Evolutionary conservation across 2,329 filamentous ascomycete genomes (phyloP), one percentile per base, ranked within the genome.

Genomic region (Chaetomiaceae sp.): DNA sequence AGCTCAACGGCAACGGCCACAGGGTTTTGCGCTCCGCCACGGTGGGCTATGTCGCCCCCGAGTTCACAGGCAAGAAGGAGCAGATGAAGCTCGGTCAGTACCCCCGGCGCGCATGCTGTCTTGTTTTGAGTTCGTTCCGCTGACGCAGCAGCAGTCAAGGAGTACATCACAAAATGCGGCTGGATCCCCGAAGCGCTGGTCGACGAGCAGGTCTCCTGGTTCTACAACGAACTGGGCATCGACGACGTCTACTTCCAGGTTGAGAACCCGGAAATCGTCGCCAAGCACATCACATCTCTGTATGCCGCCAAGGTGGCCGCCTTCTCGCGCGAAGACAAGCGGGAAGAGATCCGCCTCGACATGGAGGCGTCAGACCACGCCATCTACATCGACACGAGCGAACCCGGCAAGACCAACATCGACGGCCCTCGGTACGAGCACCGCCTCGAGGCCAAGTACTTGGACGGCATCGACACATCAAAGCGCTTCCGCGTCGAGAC

Each of bases 231-330:
- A 71, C 83, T 99, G 22, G 94, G 94, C 63, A 99, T 99, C 65
- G 94, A 99, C 67, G 94, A 96, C 78, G 92, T 95, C 73, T 97
- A 96, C 78, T 97, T 97, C 75, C 85, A 91, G 68, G 91, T 92
- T 61, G 91, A 96, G 75, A 83, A 81, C 4, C 87, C 88, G 17
- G 84, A 89, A 52, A 89, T 89, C 54, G 95, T 99, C 67, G 88
- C 91, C 63, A 95, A 87, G 70, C 91, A 96, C 69, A 91, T 99
- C 68, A 92, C 92, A 57, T 96, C 92, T 11, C 83, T 99, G 45
- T 99, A 97, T 68, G 94, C 94, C 50, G 94, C 92, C 69, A 97
- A 97, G 76, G 85, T 97, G 43, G 94, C 94, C 34, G 91, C 94
- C 8, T 94, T 89, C 69, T 90, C 92, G 33, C 85, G 94, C 53